Evolutionary conservation across 2,329 filamentous ascomycete species (phyloP).

Genomic region (Aspergillus aculeatinus): DNA sequence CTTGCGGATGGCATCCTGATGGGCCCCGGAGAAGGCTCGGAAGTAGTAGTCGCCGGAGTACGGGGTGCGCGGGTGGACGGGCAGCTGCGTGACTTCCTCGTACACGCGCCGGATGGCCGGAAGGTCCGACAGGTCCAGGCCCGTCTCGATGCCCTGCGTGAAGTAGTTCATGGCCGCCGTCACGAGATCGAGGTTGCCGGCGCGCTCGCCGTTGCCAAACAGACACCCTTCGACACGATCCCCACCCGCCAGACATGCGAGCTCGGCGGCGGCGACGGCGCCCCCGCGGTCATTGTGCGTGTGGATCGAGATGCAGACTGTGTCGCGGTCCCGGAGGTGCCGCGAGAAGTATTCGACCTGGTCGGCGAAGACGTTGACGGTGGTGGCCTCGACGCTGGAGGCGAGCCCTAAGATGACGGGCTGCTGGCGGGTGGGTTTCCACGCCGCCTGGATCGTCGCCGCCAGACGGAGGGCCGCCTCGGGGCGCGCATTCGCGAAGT

Average conservation of each 20-base stretch:
- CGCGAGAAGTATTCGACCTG: conserved; percentile 90
- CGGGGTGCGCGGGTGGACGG: conserved; percentile 77
- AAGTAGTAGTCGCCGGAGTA: conserved; percentile 85
- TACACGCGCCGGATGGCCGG: conserved; percentile 10
- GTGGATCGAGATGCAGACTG: conserved; percentile 67
- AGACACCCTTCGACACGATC: conserved; percentile 68
- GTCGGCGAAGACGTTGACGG: conserved; percentile 89
- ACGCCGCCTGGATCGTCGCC: too few species aligned
- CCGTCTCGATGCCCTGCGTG: too few species aligned
- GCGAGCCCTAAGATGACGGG: conserved; percentile 93
- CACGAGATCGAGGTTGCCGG: too few species aligned
- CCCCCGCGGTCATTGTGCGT: conserved; percentile 92
- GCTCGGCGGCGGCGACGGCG: conserved; percentile 79
- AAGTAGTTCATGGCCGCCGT: too few species aligned
- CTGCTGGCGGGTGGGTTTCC: conserved; percentile 63
- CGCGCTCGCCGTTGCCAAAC: too few species aligned
- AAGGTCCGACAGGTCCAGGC: too few species aligned
- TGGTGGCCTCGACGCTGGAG: conserved; percentile 86
- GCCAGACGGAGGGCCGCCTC: too few species aligned
- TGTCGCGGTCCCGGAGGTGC: conserved; percentile 66
- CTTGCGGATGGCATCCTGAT: conserved; percentile 94
- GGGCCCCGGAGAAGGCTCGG: conserved; percentile 82
- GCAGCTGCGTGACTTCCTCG: conserved; percentile 86
- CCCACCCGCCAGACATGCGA: conserved; percentile 89
- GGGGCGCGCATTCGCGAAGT: too few species aligned